Base-by-base conservation (phyloP, 192 early-diverging fungal species). In the Cladochytrium replicatum region DNA sequence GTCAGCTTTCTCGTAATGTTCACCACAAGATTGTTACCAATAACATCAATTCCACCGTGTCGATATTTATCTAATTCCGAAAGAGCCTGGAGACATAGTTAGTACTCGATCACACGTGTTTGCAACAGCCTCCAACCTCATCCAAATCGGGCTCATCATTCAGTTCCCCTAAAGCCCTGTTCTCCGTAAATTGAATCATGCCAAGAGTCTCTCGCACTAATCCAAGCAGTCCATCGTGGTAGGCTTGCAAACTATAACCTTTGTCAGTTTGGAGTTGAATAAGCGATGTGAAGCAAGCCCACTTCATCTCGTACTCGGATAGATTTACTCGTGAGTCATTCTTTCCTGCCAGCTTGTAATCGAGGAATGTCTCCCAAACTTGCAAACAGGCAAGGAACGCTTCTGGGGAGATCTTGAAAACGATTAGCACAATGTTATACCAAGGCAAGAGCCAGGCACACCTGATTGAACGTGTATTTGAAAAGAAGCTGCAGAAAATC, bases 311-410 rank as follows among this genome's bases (percentile, higher is more conserved):
- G 38, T 50, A 8, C 3, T 6, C 15, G n/a, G n/a, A n/a, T n/a
- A n/a, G n/a, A n/a, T n/a, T n/a, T n/a, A n/a, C n/a, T 7, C 13
- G 9, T 46, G 49, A 17, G 6, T 7, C 23, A 8, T 6, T 6
- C 4, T 43, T 43, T 25, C 4, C 22, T n/a, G 39, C 40, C 15
- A 46, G 22, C 23, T 43, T 43, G 28, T 50, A 50, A 8, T 52
- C 50, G 21, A 44, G 6, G 21, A 52, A 52, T 15, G 7, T 52
- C n/a, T 52, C 50, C 50, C 50, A 52, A 3, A 52, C 39, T 17
- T 46, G 50, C 34, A 52, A 7, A 24, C 50, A 52, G 6, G 32
- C 37, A 6, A 23, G 9, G 26, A 27, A 47, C 28, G 1, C 23
- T 49, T 22, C 43, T 4, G 29, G 13, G 44, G 5, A 29, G 6